phyloP scores from a whole-genome alignment of 257 asterid species.

The Thymus quinquecostatus region DNA sequence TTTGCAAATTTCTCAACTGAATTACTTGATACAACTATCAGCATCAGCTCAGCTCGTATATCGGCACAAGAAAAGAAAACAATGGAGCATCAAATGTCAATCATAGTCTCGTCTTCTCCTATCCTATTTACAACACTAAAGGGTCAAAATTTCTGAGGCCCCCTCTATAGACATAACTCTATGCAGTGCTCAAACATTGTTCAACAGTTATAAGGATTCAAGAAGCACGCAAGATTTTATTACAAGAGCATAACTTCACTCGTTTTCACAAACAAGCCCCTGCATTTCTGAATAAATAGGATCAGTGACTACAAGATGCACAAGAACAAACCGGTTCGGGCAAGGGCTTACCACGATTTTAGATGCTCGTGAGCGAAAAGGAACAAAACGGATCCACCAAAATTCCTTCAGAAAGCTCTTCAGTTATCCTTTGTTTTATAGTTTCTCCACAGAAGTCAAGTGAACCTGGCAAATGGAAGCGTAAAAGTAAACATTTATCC shows the following conservation, averaged over 20 bases:
- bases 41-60: neutral
- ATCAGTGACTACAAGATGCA: neutral
- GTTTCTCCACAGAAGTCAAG: neutral
- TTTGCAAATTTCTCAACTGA: neutral
- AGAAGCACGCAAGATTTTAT: neutral
- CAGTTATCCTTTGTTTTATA: neutral
- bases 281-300: neutral
- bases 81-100: neutral
- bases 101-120: neutral
- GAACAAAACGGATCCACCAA: neutral
- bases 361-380: neutral
- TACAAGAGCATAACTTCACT: neutral
- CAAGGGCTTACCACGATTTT: neutral
- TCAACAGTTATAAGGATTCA: neutral
- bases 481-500: neutral
- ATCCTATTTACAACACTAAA: neutral
- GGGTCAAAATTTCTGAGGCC: too few relatives aligned
- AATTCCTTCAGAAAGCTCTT: slow-evolving; percentile 11
- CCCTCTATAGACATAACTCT: neutral
- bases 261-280: neutral
- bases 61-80: neutral
- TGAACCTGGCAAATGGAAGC: neutral
- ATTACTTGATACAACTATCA: too few relatives aligned
- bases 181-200: neutral
- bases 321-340: neutral